Evolutionary conservation across 176 grass and related monocot species (phyloP), one percentile per base, ranked within the genome.

Genomic region (Aegilops sharonensis): DNA sequence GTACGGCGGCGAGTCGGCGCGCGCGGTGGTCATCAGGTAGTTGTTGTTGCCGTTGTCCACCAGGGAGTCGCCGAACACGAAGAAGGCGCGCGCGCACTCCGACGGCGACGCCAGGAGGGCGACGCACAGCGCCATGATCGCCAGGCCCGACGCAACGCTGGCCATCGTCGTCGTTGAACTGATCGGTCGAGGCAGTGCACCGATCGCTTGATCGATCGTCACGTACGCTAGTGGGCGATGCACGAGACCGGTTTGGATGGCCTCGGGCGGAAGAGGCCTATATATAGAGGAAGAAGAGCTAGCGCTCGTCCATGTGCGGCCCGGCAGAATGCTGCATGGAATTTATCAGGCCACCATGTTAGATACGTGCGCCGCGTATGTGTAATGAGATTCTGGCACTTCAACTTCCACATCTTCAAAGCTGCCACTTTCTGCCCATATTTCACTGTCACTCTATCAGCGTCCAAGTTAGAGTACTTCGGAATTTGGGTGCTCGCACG

Each of bases 1-100:
- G 79, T 98, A 98, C 11, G 96, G 96, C 78, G 87, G 92, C 39
- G 86, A 11, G 60, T 98, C 93, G 24, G 96, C 96, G 37, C 96
- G 93, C 13, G 96, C 96, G 11, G 81, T 78, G 4, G 93, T 98
- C 78, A 86, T 45, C 7, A 98, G 83, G 84, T 91, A 98, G 87
- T 98, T 98, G 90, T 98, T 98, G 84, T 98, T 98, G 90, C 96
- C 93, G 75, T 87, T 98, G 84, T 98, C 96, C 65, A 95, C 96
- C 61, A 98, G 88, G 73, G 96, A 98, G 86, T 98, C 96, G 57
- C 96, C 96, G 83, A 98, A 98, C 23, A 98, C 86, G 79, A 86
- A 95, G 93, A 98, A 95, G 50, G 96, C 87, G 61, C 96, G 93
- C 21, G 93, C 93, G 72, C 85, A 77, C 79, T 79, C 84, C 3